Evolutionary conservation across 2,329 filamentous ascomycete genomes (phyloP), one percentile per base, ranked within the genome.

Genomic region (Penicillium janthinellum): DNA sequence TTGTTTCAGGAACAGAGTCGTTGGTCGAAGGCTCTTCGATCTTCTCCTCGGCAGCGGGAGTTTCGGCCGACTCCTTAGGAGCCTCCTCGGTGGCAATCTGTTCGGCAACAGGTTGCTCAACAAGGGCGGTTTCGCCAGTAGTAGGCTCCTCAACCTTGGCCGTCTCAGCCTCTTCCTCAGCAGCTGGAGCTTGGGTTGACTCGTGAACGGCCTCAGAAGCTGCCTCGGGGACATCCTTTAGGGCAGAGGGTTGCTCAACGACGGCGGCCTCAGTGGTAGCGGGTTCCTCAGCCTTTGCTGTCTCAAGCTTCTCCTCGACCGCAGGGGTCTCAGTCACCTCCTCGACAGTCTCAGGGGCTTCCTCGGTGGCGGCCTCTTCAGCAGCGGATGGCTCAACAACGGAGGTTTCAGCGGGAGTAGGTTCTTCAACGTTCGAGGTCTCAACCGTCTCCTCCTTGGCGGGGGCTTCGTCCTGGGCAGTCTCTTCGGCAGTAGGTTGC

Each of bases 1-100:
- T 62, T 58, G 73, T 71, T 54, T 75, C 64, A 42, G 28, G 28
- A 31, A 8, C 34, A 8, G 34, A 2, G 12, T 38, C 48, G 48
- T 15, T 51, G 14, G 15, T 37, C 11, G 17, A 12, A 14, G 48
- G 48, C 34, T 53, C 50, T 22, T 53, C 38, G 2, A 12, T 37
- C 50, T 41, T 53, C 35, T 53, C 49, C 22, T 41, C 37, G 8
- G 20, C 50, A 14, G 22, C 20, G 3, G 50, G 15, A 31, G 37
- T 37, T 25, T 51, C 37, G 14, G 34, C 22, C 14, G 35, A 37
- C 20, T 54, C 52, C 34, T 51, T 38, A 12, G 44, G 10, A 34
- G 50, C 22, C 10, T 57, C 54, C 44, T 53, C 22, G 22, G 47
- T 11, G 5, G n/a, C 28, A 7, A 31, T 15, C 20, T 56, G 54